Conservation (phyloP, 2,329 filamentous ascomycete genomes). For the Colletotrichum abscissum region DNA sequence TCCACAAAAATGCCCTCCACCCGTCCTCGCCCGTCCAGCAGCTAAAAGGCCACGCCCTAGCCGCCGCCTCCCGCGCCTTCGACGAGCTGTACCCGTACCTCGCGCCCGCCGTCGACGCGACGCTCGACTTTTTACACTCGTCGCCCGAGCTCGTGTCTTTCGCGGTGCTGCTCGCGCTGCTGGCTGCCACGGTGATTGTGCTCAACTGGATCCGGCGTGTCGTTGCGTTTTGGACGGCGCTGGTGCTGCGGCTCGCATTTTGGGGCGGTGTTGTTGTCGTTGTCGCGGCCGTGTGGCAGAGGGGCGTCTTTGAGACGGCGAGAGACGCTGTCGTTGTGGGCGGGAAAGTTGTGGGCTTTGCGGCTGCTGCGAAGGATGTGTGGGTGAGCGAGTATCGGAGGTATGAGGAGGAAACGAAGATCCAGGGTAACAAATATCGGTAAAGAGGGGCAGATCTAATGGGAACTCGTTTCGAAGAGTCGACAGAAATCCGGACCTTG, state of each 20-base stretch:
- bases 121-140: constrained; percentile 46
- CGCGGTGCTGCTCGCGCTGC: constrained; percentile 62
- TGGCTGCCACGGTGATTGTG: constrained; percentile 72
- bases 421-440: constrained; percentile 36
- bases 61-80: constrained; percentile 43
- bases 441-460: neutral
- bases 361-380: constrained; percentile 60
- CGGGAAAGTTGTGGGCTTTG: constrained; percentile 57
- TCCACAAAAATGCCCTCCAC: constrained; percentile 60
- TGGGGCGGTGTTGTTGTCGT: constrained; percentile 70
- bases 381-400: constrained; percentile 69
- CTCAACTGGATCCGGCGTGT: constrained; percentile 78
- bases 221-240: constrained; percentile 80
- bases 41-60: constrained; percentile 47
- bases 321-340: constrained; percentile 64
- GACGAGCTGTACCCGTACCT: constrained; percentile 53
- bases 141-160: constrained; percentile 56
- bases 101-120: constrained; percentile 55
- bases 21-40: constrained; percentile 57
- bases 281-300: constrained; percentile 69
- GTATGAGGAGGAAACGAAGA: constrained; percentile 61
- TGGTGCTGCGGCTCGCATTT: constrained; percentile 72
- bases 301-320: constrained; percentile 73
- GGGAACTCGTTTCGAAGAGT: too few relatives aligned
- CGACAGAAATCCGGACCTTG: too few relatives aligned